Conservation (phyloP, 1,284 basidiomycete genomes). For the Sanghuangporus sanghuang region DNA sequence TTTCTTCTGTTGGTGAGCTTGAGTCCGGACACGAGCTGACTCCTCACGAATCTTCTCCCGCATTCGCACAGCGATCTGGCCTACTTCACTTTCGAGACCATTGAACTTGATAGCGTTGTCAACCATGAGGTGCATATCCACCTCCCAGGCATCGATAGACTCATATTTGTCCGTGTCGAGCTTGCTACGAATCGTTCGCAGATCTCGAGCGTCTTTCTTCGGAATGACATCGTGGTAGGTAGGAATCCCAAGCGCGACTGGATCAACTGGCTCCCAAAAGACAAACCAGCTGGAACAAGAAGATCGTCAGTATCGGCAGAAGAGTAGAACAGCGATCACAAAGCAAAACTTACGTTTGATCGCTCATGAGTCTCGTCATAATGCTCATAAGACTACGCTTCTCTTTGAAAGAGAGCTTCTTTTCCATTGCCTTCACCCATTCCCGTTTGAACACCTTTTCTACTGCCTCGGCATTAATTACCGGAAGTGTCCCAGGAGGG, state of each 20-base stretch:
- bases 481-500: conserved; percentile 72
- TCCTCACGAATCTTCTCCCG: conserved; percentile 10
- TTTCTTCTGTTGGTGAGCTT: conserved; percentile 11
- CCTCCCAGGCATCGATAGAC: conserved; percentile 69
- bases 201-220: conserved; percentile 82
- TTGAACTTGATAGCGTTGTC: conserved; percentile 86
- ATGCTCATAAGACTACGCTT: conserved; percentile 76
- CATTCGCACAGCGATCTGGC: conserved; percentile 39
- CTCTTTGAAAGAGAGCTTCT: conserved; percentile 73
- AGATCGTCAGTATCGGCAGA: conserved; percentile 12
- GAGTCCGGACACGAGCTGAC: background rate
- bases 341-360: conserved; percentile 53
- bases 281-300: conserved; percentile 54
- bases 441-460: conserved; percentile 81
- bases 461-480: conserved; percentile 65
- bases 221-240: conserved; percentile 82
- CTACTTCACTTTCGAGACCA: conserved; percentile 72
- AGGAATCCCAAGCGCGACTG: conserved; percentile 71
- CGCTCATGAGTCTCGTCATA: conserved; percentile 68
- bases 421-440: conserved; percentile 78
- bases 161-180: conserved; percentile 83
- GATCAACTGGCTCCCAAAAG: conserved; percentile 86
- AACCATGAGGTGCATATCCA: conserved; percentile 82
- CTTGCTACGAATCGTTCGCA: conserved; percentile 78
- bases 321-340: background rate